These are phyloP conservation scores for Colletotrichum cereale DNA, from an alignment of 2,329 filamentous ascomycete species.

Conservation along the genomic window DNA sequence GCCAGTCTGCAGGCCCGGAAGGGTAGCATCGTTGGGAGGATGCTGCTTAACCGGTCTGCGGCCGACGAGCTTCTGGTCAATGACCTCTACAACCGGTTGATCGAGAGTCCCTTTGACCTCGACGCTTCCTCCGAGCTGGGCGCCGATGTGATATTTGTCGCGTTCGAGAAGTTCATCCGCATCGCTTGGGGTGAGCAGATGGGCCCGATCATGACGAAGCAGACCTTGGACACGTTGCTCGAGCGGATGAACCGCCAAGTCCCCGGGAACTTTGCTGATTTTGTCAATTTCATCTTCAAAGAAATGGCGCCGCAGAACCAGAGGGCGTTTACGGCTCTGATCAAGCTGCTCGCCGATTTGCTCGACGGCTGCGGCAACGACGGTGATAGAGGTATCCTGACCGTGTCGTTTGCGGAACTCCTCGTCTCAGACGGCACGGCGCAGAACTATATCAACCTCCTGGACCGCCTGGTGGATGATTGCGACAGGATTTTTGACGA, in stretches of 20 bases:
- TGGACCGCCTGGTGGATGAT: constrained; percentile 91
- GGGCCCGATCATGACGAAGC: constrained; percentile 82
- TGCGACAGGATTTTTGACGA: constrained; percentile 90
- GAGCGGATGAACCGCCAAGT: constrained; percentile 73
- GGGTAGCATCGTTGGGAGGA: constrained; percentile 85
- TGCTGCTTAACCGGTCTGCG: constrained; percentile 75
- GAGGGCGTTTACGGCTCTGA: constrained; percentile 84
- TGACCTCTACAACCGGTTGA: constrained; percentile 88
- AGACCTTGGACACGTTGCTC: constrained; percentile 81
- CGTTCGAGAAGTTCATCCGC: constrained; percentile 92
- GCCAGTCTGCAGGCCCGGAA: constrained; percentile 86
- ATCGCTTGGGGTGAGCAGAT: constrained; percentile 91
- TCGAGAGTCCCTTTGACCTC: constrained; percentile 85
- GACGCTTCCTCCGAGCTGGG: constrained; percentile 81
- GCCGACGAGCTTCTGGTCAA: constrained; percentile 87
- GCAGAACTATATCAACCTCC: constrained; percentile 86
- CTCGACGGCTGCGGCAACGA: constrained; percentile 93
- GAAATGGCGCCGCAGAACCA: constrained; percentile 78
- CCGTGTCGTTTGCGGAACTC: constrained; percentile 88
- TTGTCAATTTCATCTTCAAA: constrained; percentile 72
- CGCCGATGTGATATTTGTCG: constrained; percentile 87
- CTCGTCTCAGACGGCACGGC: constrained; percentile 82
- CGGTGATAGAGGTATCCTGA: constrained; percentile 88
- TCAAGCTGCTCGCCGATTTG: constrained; percentile 88
- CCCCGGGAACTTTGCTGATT: constrained; percentile 79